Conservation (phyloP, 805 yeast genomes). For the Ogataea siamensis region DNA sequence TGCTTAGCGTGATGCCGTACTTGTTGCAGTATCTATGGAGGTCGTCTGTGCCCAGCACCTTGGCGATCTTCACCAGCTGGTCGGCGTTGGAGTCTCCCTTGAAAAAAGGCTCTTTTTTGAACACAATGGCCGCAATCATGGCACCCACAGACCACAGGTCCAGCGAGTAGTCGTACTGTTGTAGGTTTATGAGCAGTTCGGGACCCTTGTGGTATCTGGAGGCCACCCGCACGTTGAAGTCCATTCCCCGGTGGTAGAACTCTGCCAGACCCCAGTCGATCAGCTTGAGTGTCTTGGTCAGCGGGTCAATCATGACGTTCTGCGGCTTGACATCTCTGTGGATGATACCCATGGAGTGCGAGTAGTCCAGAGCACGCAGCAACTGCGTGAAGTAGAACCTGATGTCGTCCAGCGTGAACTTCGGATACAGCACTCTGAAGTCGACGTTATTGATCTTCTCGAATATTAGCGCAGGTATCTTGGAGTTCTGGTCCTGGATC, state of each 20-base stretch:
- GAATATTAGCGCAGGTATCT: slow-evolving; percentile 86
- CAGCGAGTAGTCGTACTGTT: slow-evolving; percentile 82
- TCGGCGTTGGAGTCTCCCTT: slow-evolving; percentile 90
- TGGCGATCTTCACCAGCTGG: slow-evolving; percentile 85
- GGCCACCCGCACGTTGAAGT: slow-evolving; percentile 89
- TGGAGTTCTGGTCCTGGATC: slow-evolving; percentile 81
- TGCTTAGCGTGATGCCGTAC: slow-evolving; percentile 66
- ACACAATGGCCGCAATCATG: slow-evolving; percentile 84
- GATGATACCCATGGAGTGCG: slow-evolving; percentile 93
- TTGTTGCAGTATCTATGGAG: slow-evolving; percentile 62
- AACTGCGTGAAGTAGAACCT: slow-evolving; percentile 81
- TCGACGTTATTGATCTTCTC: slow-evolving; percentile 84
- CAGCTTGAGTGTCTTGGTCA: slow-evolving; percentile 55
- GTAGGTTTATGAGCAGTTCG: slow-evolving; percentile 77
- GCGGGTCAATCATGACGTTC: slow-evolving; percentile 89
- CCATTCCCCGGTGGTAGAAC: slow-evolving; percentile 85
- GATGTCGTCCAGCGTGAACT: slow-evolving; percentile 70
- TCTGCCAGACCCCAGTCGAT: slow-evolving; percentile 97
- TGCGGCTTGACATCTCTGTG: slow-evolving; percentile 95
- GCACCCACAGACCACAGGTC: slow-evolving; percentile 93
- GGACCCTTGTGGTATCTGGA: slow-evolving; percentile 92
- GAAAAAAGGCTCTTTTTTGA: slow-evolving; percentile 88
- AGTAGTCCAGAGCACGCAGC: slow-evolving; percentile 77
- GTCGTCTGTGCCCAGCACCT: slow-evolving; percentile 82
- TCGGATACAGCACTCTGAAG: slow-evolving; percentile 82